Evolutionary conservation across 768 basidiomycete species (phyloP).

Genomic region (Termitomyces sp.): DNA sequence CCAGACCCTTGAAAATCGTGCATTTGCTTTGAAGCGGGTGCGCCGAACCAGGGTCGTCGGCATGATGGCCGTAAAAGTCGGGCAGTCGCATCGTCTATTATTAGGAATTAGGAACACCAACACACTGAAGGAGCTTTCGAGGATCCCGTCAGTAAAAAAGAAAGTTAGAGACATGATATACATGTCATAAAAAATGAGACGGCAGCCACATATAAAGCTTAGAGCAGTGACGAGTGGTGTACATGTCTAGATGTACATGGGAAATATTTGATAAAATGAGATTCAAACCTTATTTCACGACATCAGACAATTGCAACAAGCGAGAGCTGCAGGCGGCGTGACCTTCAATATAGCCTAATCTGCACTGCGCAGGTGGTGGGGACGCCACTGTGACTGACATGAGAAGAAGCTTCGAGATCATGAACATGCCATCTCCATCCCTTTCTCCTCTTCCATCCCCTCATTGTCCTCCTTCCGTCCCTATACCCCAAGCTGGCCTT

Average conservation of each 20-base stretch:
- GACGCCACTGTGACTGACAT: slow-evolving; percentile 12
- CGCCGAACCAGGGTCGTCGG: background rate
- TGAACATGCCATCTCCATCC: slow-evolving; percentile 4
- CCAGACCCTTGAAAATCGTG: background rate
- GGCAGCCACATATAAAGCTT: background rate
- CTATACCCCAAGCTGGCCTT: slow-evolving; percentile 9
- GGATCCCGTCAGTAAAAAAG: background rate
- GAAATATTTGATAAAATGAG: too few species aligned
- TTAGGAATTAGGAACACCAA: too few species aligned
- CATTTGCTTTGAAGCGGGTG: background rate
- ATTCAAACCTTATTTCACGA: too few species aligned
- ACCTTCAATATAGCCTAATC: slow-evolving; percentile 11
- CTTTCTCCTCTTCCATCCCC: background rate
- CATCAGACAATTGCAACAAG: too few species aligned
- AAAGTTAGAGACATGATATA: background rate
- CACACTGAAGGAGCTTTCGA: background rate
- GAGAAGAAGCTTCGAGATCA: slow-evolving; percentile 10
- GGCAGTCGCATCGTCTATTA: too few species aligned
- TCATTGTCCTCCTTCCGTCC: background rate
- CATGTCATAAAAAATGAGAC: background rate
- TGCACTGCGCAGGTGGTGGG: background rate
- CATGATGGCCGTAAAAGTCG: background rate
- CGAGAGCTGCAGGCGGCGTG: background rate
- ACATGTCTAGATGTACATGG: background rate
- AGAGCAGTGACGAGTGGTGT: background rate